Evolutionary conservation across 306 rosid species (phyloP).

Genomic region (Fragaria iinumae): DNA sequence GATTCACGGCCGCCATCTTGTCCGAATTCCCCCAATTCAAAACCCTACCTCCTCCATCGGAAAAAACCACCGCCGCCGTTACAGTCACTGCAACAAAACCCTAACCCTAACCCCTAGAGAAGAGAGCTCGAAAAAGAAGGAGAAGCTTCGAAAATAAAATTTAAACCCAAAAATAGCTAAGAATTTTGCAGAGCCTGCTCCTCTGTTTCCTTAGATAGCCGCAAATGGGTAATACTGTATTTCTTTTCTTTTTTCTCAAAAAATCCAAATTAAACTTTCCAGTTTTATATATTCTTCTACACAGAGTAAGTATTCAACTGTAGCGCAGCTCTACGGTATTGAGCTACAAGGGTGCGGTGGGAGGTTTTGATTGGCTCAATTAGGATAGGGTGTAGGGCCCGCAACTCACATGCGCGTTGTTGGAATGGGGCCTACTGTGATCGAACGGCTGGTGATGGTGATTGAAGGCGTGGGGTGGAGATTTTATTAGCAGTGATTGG

Average conservation of each 20-base stretch:
- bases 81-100: conserved; percentile 1
- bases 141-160: conserved; percentile 36
- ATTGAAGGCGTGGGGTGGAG: neutral
- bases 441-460: conserved; percentile 1
- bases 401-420: neutral
- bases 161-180: conserved; percentile 25
- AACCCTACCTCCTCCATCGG: conserved; percentile 54
- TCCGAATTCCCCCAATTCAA: conserved; percentile 28
- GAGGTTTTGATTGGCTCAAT: neutral
- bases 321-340: neutral
- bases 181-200: conserved; percentile 29
- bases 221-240: conserved; percentile 29
- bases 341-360: neutral
- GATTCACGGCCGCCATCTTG: conserved; percentile 74
- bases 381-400: neutral
- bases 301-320: neutral
- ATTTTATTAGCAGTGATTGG: neutral
- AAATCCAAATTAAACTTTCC: neutral
- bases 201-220: conserved; percentile 21
- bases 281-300: neutral
- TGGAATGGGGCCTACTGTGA: neutral
- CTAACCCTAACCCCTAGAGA: conserved; percentile 5
- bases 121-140: conserved; percentile 25
- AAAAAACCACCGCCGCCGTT: neutral
- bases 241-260: neutral